Evolutionary conservation across 768 basidiomycete species (phyloP).

Genomic region (Tulasnella sp.): DNA sequence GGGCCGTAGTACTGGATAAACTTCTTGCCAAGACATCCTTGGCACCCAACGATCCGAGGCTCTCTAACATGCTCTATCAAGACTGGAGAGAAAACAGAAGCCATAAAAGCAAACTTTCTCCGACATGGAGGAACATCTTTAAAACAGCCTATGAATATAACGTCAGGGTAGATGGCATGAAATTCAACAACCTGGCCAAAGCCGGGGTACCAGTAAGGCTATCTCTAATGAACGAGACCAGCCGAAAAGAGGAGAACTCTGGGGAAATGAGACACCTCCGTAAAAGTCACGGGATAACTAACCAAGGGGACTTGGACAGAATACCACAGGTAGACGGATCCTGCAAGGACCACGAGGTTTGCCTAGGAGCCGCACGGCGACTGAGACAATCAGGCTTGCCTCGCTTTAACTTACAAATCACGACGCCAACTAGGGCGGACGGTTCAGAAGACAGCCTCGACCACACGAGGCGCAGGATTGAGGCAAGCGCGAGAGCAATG

Average conservation of each 20-base stretch:
- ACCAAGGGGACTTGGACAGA: not conserved
- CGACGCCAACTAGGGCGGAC: not conserved
- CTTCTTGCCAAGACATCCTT: not conserved
- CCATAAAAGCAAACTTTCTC: not conserved
- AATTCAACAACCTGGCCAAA: not conserved
- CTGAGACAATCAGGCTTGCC: not conserved
- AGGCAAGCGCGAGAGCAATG: not conserved
- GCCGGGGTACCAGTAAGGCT: not conserved
- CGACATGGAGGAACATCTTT: not conserved
- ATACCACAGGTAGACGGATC: not conserved
- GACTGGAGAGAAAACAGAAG: not conserved
- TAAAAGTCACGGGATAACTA: not conserved
- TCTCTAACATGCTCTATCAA: slow-evolving; percentile 1
- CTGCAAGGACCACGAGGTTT: not conserved
- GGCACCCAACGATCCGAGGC: not conserved
- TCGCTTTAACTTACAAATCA: not conserved
- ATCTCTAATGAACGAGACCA: not conserved
- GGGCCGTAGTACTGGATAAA: slow-evolving; percentile 2
- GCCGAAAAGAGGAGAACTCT: slow-evolving; percentile 9
- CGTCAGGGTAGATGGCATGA: not conserved
- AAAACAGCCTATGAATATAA: not conserved
- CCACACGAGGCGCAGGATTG: not conserved
- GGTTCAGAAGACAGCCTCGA: not conserved
- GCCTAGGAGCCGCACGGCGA: not conserved
- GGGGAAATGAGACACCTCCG: not conserved